phyloP scores from a whole-genome alignment of 1,139 yeast genomes.

The Pichia kudriavzevii region DNA sequence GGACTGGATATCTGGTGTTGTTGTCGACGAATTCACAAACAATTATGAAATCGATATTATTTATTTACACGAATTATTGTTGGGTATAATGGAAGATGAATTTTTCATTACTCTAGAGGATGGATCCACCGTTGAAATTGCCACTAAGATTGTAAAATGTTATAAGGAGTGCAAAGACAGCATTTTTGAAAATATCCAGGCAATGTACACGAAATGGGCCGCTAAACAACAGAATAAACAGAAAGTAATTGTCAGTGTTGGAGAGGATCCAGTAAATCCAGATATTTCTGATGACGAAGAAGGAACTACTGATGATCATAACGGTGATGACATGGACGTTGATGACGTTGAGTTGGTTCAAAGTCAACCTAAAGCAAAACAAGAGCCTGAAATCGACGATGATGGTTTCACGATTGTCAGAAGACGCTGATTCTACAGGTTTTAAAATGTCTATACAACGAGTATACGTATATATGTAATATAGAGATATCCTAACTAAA shows the following conservation, averaged over 20 bases:
- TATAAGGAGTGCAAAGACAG: conserved; percentile 56
- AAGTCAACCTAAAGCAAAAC: conserved; percentile 16
- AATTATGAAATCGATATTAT: conserved; percentile 63
- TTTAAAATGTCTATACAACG: too few species aligned
- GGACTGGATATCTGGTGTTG: conserved; percentile 86
- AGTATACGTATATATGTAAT: too few species aligned
- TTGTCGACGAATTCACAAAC: conserved; percentile 66
- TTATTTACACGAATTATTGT: conserved; percentile 74
- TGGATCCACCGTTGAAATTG: conserved; percentile 74
- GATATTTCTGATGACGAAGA: conserved; percentile 35
- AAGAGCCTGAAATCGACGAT: conserved; percentile 73
- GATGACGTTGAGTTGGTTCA: conserved; percentile 24
- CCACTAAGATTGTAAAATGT: conserved; percentile 53
- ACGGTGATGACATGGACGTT: conserved; percentile 27
- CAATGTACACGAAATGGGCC: conserved; percentile 51
- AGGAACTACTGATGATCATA: conserved; percentile 32
- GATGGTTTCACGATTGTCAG: conserved; percentile 89
- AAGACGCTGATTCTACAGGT: conserved; percentile 24
- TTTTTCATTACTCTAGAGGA: conserved; percentile 85
- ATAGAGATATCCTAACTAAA: too few species aligned
- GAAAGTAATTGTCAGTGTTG: conserved; percentile 31
- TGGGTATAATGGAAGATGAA: conserved; percentile 91
- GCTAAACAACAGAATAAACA: conserved; percentile 38
- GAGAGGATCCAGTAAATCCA: conserved; percentile 56
- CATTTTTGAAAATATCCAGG: conserved; percentile 50